Percentiles rank a stretch among this genome's conserved stretches.
These are phyloP conservation scores for Obelidium mucronatum DNA, from an alignment of 192 early-diverging fungal genomes.

Conservation along the genomic window DNA sequence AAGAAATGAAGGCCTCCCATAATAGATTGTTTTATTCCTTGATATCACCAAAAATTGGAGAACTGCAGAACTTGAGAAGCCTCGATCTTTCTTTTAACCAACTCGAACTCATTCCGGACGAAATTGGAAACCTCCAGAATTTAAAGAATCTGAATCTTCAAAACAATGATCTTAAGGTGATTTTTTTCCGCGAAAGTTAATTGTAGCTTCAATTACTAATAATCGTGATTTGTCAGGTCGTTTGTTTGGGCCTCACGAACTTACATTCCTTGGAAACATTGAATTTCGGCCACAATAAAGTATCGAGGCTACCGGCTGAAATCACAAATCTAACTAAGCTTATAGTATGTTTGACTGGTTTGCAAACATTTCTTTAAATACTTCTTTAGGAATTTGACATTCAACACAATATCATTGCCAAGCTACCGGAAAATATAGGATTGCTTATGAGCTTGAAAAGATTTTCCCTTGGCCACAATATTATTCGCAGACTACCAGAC, in stretches of 20 bases:
- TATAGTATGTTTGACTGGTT: too few relatives aligned
- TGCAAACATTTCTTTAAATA: too few relatives aligned
- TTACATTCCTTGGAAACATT: constrained; percentile 41
- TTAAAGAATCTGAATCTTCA: constrained; percentile 43
- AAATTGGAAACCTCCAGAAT: constrained; percentile 47
- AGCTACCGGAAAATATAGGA: constrained; percentile 47
- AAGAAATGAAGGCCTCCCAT: constrained; percentile 48
- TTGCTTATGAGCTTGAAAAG: constrained; percentile 16
- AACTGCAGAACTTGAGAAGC: constrained; percentile 41
- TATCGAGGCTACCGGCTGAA: constrained; percentile 41
- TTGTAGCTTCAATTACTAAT: neutral
- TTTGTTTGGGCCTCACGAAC: constrained; percentile 43
- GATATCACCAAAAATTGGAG: constrained; percentile 56
- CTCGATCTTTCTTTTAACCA: constrained; percentile 53
- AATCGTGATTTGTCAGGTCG: neutral
- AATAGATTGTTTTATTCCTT: constrained; percentile 58
- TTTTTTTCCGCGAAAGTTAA: too few relatives aligned
- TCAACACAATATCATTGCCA: constrained; percentile 39
- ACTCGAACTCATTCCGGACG: constrained; percentile 54
- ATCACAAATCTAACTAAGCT: constrained; percentile 38
- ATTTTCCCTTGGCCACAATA: constrained; percentile 45
- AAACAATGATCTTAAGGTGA: constrained; percentile 49
- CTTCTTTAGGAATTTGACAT: constrained; percentile 48
- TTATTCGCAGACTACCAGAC: constrained; percentile 46
- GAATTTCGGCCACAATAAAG: constrained; percentile 52